A percentile compares a stretch with the other conserved stretches of the same genome.
These are phyloP conservation scores for Candolleomyces aberdarensis DNA, from an alignment of 768 basidiomycete genomes.

Conservation along the genomic window DNA sequence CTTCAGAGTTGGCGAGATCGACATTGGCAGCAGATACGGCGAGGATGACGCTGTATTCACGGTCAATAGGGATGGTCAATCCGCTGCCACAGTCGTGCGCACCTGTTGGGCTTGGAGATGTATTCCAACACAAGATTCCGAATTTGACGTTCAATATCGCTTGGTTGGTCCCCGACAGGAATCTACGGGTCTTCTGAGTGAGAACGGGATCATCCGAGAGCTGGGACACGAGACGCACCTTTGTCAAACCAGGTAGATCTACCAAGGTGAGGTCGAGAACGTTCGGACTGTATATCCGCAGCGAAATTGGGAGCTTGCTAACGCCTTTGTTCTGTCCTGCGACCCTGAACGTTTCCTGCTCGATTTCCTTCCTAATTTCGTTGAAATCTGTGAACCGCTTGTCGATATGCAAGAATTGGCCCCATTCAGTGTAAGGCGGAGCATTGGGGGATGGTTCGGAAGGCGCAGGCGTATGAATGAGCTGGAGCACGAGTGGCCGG, in stretches of 20 bases:
- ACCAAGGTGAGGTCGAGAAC: slow-evolving; percentile 96
- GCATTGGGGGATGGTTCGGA: slow-evolving; percentile 41
- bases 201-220: not conserved
- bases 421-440: slow-evolving; percentile 78
- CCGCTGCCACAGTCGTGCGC: slow-evolving; percentile 15
- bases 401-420: slow-evolving; percentile 95
- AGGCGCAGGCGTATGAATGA: slow-evolving; percentile 84
- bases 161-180: slow-evolving; percentile 95
- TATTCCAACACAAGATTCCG: slow-evolving; percentile 93
- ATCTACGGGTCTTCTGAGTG: slow-evolving; percentile 47
- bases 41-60: slow-evolving; percentile 74
- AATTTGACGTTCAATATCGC: slow-evolving; percentile 97
- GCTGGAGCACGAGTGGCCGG: slow-evolving; percentile 91
- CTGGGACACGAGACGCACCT: slow-evolving; percentile 48
- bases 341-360: slow-evolving; percentile 95
- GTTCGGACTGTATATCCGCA: slow-evolving; percentile 93
- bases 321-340: slow-evolving; percentile 99
- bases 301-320: slow-evolving; percentile 91
- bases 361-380: slow-evolving; percentile 95
- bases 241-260: slow-evolving; percentile 94
- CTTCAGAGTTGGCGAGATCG: slow-evolving; percentile 97
- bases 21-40: slow-evolving; percentile 98
- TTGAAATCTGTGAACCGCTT: slow-evolving; percentile 94
- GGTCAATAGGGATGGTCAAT: not conserved
- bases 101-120: slow-evolving; percentile 96